These are phyloP conservation scores for Wickerhamiella shivajii DNA, from an alignment of 805 yeast species.

Conservation along the genomic window DNA sequence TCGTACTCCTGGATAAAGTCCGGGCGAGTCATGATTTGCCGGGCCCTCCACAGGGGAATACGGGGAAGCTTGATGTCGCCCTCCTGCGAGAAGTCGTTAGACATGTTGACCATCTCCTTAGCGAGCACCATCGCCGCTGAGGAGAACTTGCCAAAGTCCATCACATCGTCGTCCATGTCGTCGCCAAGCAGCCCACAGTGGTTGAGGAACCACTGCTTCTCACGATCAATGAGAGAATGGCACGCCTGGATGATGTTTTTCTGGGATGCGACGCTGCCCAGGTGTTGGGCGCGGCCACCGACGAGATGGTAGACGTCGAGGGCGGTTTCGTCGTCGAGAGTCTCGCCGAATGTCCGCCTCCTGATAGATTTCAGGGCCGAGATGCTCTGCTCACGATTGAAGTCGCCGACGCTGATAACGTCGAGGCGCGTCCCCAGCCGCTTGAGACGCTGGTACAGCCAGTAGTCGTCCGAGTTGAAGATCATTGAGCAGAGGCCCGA, in stretches of 20 bases:
- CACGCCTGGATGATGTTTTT: slow-evolving; percentile 36
- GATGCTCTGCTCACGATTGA: slow-evolving; percentile 40
- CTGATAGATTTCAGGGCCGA: slow-evolving; percentile 40
- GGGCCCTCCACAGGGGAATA: slow-evolving; percentile 67
- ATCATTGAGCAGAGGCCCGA: slow-evolving; percentile 55
- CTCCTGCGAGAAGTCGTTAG: slow-evolving; percentile 23
- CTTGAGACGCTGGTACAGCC: slow-evolving; percentile 69
- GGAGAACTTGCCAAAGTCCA: slow-evolving; percentile 68
- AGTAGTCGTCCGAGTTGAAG: slow-evolving; percentile 72
- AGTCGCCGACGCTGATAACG: slow-evolving; percentile 48
- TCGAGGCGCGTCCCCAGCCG: slow-evolving; percentile 61
- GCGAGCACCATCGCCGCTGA: slow-evolving; percentile 59
- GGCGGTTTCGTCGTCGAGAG: slow-evolving; percentile 30
- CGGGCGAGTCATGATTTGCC: slow-evolving; percentile 74
- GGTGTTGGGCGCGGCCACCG: slow-evolving; percentile 77
- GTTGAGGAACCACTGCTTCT: slow-evolving; percentile 73
- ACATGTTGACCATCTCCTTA: slow-evolving; percentile 59
- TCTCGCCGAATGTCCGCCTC: slow-evolving; percentile 25
- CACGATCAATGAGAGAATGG: slow-evolving; percentile 58
- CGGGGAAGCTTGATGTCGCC: slow-evolving; percentile 48
- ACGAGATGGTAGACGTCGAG: slow-evolving; percentile 48
- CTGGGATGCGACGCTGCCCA: slow-evolving; percentile 39
- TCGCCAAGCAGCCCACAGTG: slow-evolving; percentile 67
- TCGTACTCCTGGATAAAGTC: slow-evolving; percentile 68
- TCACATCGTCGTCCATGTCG: slow-evolving; percentile 79